phyloP scores from a whole-genome alignment of 805 yeast species.

The Lachancea sp. region DNA sequence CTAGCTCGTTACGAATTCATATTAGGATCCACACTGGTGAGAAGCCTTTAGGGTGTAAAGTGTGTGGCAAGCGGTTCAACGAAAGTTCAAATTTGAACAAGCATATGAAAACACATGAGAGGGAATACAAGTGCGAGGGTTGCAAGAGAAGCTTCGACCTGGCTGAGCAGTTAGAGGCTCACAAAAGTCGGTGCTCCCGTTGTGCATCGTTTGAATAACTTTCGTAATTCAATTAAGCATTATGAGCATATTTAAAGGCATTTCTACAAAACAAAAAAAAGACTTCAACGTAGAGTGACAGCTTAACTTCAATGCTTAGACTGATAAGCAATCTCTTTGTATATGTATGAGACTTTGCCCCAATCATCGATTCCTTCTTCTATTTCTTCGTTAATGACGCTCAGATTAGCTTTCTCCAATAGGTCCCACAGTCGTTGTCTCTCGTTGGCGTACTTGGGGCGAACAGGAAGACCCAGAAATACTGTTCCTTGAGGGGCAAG shows the following conservation, averaged over 20 bases:
- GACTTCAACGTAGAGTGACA: neutral
- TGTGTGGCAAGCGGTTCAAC: conserved; percentile 78
- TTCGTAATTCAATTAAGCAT: neutral
- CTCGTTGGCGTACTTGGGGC: conserved; percentile 60
- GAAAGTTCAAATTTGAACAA: conserved; percentile 86
- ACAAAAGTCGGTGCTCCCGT: conserved; percentile 23
- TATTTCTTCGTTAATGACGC: conserved; percentile 32
- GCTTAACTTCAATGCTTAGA: neutral
- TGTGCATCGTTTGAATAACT: neutral
- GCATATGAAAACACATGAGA: conserved; percentile 74
- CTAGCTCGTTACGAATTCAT: conserved; percentile 79
- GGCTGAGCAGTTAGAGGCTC: conserved; percentile 38
- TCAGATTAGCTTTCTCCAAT: conserved; percentile 33
- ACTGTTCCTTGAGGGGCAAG: conserved; percentile 41
- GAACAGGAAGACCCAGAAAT: conserved; percentile 67
- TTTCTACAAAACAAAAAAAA: neutral
- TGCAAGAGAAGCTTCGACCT: conserved; percentile 51
- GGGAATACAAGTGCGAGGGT: conserved; percentile 43
- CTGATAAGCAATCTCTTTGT: conserved; percentile 23
- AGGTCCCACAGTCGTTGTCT: conserved; percentile 55
- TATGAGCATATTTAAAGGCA: neutral
- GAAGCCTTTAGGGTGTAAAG: conserved; percentile 75
- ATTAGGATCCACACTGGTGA: conserved; percentile 84
- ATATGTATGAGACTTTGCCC: conserved; percentile 59
- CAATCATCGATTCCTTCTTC: conserved; percentile 81